These are phyloP conservation scores for Rhodotorula sphaerocarpa DNA, from an alignment of 768 basidiomycete species.

Conservation along the genomic window DNA sequence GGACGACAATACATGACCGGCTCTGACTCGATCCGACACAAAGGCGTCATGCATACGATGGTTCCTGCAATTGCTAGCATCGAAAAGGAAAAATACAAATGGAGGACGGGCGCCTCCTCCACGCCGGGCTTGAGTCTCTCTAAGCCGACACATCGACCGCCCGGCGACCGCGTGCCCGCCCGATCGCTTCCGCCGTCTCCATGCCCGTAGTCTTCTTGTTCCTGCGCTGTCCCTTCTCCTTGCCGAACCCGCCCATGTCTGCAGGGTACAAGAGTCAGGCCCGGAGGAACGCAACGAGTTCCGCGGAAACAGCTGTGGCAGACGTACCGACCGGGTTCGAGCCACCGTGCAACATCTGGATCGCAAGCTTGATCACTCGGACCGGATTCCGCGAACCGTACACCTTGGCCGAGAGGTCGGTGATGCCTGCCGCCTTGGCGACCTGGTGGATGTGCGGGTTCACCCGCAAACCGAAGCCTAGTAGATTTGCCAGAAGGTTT, in stretches of 20 bases:
- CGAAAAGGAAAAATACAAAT: too few species aligned
- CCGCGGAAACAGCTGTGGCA: conserved; percentile 39
- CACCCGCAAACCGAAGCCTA: conserved; percentile 85
- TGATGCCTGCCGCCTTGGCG: conserved; percentile 85
- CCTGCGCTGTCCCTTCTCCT: conserved; percentile 27
- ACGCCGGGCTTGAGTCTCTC: too few species aligned
- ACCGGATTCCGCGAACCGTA: conserved; percentile 82
- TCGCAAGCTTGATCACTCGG: conserved; percentile 74
- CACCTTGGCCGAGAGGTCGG: conserved; percentile 89
- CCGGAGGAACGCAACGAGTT: neutral
- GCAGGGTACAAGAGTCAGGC: neutral
- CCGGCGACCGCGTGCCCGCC: conserved; percentile 17
- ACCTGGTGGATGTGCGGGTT: conserved; percentile 79
- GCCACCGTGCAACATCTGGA: conserved; percentile 76
- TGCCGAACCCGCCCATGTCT: conserved; percentile 34
- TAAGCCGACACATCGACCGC: conserved; percentile 16
- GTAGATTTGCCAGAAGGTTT: neutral
- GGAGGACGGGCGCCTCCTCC: too few species aligned
- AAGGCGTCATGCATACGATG: too few species aligned
- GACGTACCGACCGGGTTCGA: conserved; percentile 58
- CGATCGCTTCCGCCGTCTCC: conserved; percentile 30
- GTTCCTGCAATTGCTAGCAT: too few species aligned
- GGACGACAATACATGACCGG: too few species aligned
- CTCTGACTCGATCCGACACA: too few species aligned
- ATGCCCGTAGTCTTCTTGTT: conserved; percentile 37